Conservation (phyloP, 306 rosid species). For the Cicer chorassanicum region DNA sequence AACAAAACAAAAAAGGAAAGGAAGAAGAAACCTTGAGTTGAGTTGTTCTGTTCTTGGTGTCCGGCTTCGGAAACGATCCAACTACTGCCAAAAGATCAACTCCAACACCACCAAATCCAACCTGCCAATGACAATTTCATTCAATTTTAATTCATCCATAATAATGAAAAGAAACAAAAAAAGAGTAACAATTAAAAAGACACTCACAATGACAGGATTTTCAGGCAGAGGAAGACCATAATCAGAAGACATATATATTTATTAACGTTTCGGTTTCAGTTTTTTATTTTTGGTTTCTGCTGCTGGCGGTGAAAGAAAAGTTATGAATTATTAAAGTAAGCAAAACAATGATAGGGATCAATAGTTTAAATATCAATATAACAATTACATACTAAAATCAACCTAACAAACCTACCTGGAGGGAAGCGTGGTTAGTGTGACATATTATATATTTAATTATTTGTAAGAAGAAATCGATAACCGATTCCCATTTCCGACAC, state of each 20-base stretch:
- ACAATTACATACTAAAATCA: too few relatives aligned
- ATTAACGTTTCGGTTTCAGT: background rate
- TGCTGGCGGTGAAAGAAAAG: background rate
- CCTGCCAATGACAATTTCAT: slow-evolving; percentile 46
- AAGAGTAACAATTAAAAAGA: background rate
- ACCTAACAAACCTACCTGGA: too few relatives aligned
- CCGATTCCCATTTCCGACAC: too few relatives aligned
- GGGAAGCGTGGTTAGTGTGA: too few relatives aligned
- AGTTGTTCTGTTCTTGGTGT: slow-evolving; percentile 76
- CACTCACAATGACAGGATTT: slow-evolving; percentile 62
- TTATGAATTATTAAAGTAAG: background rate
- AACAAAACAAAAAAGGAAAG: background rate
- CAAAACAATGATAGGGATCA: too few relatives aligned
- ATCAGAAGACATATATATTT: slow-evolving; percentile 60
- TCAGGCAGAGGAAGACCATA: slow-evolving; percentile 55
- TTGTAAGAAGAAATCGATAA: too few relatives aligned
- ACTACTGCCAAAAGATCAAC: slow-evolving; percentile 77
- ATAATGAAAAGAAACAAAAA: background rate
- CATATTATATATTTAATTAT: too few relatives aligned
- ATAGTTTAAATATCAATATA: too few relatives aligned
- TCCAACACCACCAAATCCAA: slow-evolving; percentile 65
- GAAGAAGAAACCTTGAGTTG: slow-evolving; percentile 56
- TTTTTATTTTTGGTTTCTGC: background rate
- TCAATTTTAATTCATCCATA: background rate
- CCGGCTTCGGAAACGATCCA: slow-evolving; percentile 74